phyloP scores from a whole-genome alignment of 495 filamentous ascomycete genomes.

The Hypoxylon crocopeplum region DNA sequence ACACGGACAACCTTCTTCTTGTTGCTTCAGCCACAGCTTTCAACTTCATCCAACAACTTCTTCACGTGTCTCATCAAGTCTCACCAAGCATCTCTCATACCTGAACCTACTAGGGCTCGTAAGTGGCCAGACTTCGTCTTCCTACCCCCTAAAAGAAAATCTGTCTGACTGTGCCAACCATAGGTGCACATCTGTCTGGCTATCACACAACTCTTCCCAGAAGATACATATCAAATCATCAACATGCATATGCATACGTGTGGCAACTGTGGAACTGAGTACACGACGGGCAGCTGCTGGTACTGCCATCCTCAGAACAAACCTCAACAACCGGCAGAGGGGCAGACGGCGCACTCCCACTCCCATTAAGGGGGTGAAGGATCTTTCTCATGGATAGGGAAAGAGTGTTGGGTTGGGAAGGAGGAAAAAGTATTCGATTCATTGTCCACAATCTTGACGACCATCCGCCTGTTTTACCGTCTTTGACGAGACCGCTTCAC shows the following conservation, averaged over 20 bases:
- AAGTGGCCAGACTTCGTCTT: conserved; percentile 4
- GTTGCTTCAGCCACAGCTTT: conserved; percentile 17
- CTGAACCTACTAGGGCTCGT: conserved; percentile 21
- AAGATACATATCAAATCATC: conserved; percentile 16
- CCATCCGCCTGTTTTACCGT: conserved; percentile 15
- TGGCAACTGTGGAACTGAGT: conserved; percentile 45
- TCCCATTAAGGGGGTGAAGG: conserved; percentile 19
- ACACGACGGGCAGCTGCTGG: conserved; percentile 46
- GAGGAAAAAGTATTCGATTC: conserved; percentile 8
- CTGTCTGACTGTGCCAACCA: conserved; percentile 12
- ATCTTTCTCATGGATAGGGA: background rate
- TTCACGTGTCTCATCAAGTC: conserved; percentile 15
- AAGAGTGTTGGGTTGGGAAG: conserved; percentile 2
- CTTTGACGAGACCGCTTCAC: conserved; percentile 16
- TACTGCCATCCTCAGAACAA: conserved; percentile 44
- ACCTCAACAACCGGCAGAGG: conserved; percentile 16
- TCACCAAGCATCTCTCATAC: background rate
- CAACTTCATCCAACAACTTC: conserved; percentile 8
- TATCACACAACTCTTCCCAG: conserved; percentile 13
- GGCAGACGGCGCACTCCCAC: conserved; percentile 21
- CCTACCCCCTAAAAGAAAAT: background rate
- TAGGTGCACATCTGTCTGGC: conserved; percentile 8
- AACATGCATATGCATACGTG: conserved; percentile 44
- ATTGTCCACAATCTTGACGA: background rate
- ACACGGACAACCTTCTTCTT: conserved; percentile 4